Base-by-base conservation (phyloP, 225 moss, liverwort and hornwort species). In the Physcomitrellopsis africana region DNA sequence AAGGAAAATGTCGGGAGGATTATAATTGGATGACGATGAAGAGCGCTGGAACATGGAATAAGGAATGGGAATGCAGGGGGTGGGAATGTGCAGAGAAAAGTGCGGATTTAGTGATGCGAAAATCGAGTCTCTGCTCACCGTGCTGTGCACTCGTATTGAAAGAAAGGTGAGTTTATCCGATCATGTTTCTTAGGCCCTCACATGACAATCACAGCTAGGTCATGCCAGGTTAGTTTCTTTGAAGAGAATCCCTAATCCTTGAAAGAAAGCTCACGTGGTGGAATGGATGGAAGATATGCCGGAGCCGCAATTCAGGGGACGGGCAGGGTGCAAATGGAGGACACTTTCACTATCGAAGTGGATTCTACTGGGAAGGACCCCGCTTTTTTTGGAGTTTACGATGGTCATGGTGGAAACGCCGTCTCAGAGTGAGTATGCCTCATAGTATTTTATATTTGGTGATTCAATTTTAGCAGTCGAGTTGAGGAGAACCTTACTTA, bases 321-420 rank as follows among this genome's bases (percentile, higher is more conserved):
- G 7, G 88, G 76, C 63, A 85, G 97, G 69, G 67, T 51, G 63
- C 76, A 5, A 67, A 87, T 97, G 86, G 97, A 97, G 78, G 94
- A 97, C 66, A 92, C 97, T 0, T 77, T 74, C 55, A 90, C 83
- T 29, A 88, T 93, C 55, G 83, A 77, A 72, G 83, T 91, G 8
- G 93, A 94, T 75, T 69, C 92, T 11, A 86, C 76, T 3, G 94
- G 93, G 42, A 78, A 72, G 49, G 89, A 77, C 44, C 93, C 97
- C 70, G 73, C 94, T 9, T 99, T 99, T 41, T 99, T 94, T 22
- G 97, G 92, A 15, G 94, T 99, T 49, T 99, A 86, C 52, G 97
- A 99, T 80, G 97, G 97, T 17, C 97, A 99, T 54, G 97, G 97
- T 63, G 97, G 97, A 75, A 75, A 32, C 26, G 97, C 97, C 11